Percentiles rank a stretch among this genome's conserved stretches.
Evolutionary conservation across 441 rosid genomes (phyloP).

Genomic region (Adansonia gregorii): DNA sequence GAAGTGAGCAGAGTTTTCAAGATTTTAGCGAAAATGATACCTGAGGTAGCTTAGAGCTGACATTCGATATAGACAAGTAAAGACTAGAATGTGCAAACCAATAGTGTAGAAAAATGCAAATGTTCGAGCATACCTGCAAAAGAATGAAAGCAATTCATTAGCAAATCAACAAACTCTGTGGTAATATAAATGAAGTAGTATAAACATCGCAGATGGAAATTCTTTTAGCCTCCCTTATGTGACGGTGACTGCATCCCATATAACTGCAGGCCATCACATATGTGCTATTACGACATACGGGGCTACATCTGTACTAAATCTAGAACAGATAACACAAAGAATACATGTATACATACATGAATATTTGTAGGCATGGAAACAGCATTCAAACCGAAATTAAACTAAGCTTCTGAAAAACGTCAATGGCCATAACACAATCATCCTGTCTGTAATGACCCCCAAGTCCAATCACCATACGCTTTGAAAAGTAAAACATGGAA

Average conservation of each 20-base stretch:
- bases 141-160: background rate
- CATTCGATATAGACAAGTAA: slow-evolving; percentile 95
- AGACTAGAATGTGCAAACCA: slow-evolving; percentile 82
- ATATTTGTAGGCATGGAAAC: background rate
- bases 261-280: background rate
- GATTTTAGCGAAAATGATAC: slow-evolving; percentile 36
- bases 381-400: background rate
- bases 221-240: background rate
- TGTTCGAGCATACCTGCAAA: slow-evolving; percentile 81
- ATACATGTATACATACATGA: background rate
- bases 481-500: background rate
- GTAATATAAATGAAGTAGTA: background rate
- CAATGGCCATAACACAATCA: background rate
- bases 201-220: background rate
- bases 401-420: background rate
- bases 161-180: background rate
- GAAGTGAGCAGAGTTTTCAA: background rate
- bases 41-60: slow-evolving; percentile 92
- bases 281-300: background rate
- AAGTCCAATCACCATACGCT: no score
- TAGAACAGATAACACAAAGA: background rate
- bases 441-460: background rate
- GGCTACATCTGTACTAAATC: background rate
- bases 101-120: slow-evolving; percentile 95
- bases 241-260: background rate